Base-by-base conservation (phyloP, 805 yeast genomes). In the Yarrowia sp. region DNA sequence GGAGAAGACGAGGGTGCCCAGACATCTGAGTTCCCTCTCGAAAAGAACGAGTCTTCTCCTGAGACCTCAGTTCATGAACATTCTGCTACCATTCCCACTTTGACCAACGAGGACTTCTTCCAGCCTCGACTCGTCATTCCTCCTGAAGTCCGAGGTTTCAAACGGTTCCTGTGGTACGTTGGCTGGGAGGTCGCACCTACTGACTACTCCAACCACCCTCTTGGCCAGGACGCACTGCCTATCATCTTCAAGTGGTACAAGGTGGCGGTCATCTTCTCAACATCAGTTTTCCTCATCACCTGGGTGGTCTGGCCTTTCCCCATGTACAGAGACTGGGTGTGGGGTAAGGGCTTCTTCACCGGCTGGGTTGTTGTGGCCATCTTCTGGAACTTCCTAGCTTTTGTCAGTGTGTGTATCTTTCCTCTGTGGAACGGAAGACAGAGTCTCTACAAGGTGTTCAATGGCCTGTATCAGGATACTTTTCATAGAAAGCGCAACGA, bases 271-370 rank as follows among this genome's bases (percentile, higher is more conserved):
- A 38, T 67, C 19, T 62, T 49, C 22, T 48, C 62, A 7, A 26
- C 65, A 6, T 28, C 65, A 17, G 52, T 67, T 69, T 84, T 88
- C 12, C 69, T 88, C 10, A 79, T 86, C 61, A 77, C 89, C 51
- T 76, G 89, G 38, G 80, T 89, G 24, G 71, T 89, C 32, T 89
- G 92, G 91, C 95, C 95, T 71, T 86, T 88, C 88, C 93, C 95
- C 69, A 84, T 89, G 90, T 89, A 85, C 73, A 73, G 86, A 11
- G 79, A 81, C 4, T 89, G 89, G 71, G 78, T 89, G 46, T 89
- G 89, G 75, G 82, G 88, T 52, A 85, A 82, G 73, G 74, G 73
- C 54, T 88, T 88, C 75, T 89, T 89, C 74, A 86, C 90, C 12
- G 95, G 95, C 49, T 89, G 95, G 95, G 82, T 89, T 63, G 82